Base-by-base conservation (phyloP, 495 filamentous ascomycete genomes). In the Trichoderma gamsii region DNA sequence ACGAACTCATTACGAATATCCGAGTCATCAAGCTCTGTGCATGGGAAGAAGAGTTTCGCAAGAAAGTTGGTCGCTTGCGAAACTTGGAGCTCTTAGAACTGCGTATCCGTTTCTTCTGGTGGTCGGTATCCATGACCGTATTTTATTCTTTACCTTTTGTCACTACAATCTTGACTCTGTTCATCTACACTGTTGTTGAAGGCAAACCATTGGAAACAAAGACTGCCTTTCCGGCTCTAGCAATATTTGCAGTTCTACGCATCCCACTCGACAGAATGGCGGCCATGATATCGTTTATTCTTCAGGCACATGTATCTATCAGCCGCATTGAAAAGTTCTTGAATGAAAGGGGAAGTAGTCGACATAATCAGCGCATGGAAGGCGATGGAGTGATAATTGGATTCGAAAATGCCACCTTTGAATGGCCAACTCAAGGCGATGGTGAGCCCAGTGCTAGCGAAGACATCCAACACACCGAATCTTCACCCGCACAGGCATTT, bases 271-370 rank as follows among this genome's bases (percentile, higher is more conserved):
- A 49, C 18, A 49, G 44, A 13, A 49, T 49, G 44, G 0, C 44
- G 44, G 7, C 44, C 44, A 49, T 49, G 13, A 16, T 49, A 49
- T 49, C 44, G n/a, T 49, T 16, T 5, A 15, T 49, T 13, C 44
- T 49, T n/a, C 44, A 99, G 78, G 92, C 93, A 11, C 95, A 96
- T 79, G 95, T 99, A 32, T 98, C 96, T 0, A 85, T 99, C 52
- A 93, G 96, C 74, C 92, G 96, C 78, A 92, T 98, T 21, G 95
- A 99, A 73, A 90, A 97, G 70, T 99, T 97, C 74, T 76, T 99
- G 66, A 89, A 86, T 65, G 95, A 99, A 74, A 91, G 96, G 29
- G 95, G 98, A 77, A 98, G 94, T 0, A 92, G 94, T 68, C 98
- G 98, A 76, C 97, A 97, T 72, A 82, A 83, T n/a, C 95, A 97